These are phyloP conservation scores for Oryza officinalis DNA, from an alignment of 176 grass and related monocot genomes.

Conservation along the genomic window DNA sequence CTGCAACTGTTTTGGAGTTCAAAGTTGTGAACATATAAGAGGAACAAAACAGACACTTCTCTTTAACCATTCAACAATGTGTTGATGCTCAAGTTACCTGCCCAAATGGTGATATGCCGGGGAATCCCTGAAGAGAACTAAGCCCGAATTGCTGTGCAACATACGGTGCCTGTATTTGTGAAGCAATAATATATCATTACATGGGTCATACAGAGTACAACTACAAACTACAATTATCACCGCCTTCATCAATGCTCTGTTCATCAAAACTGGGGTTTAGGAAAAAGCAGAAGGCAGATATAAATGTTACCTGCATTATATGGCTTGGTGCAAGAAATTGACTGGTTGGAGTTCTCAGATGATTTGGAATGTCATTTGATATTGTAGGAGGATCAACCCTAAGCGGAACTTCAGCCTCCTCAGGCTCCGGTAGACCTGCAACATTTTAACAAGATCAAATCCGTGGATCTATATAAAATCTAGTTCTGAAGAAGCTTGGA, in stretches of 20 bases:
- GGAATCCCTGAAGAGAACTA: constrained; percentile 72
- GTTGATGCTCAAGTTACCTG: constrained; percentile 57
- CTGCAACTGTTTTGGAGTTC: constrained; percentile 56
- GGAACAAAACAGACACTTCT: constrained; percentile 2
- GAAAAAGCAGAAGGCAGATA: neutral
- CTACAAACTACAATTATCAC: neutral
- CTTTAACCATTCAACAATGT: constrained; percentile 6
- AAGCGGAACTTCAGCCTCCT: constrained; percentile 54
- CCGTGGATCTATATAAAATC: constrained; percentile 11
- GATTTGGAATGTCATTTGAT: constrained; percentile 59
- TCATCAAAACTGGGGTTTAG: neutral
- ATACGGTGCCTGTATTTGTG: constrained; percentile 62
- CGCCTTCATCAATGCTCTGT: neutral
- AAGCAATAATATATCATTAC: constrained; percentile 25
- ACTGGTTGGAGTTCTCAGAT: constrained; percentile 60
- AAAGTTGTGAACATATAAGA: constrained; percentile 1
- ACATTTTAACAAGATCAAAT: constrained; percentile 31
- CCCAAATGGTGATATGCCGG: constrained; percentile 73
- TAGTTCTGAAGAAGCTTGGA: constrained; percentile 19
- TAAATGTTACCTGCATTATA: constrained; percentile 73
- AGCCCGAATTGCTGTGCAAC: constrained; percentile 76
- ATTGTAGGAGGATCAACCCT: constrained; percentile 44
- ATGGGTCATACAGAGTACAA: neutral
- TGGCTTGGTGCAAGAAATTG: constrained; percentile 67
- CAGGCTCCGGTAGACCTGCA: constrained; percentile 53